These are phyloP conservation scores for Tuber aestivum DNA, from an alignment of 495 filamentous ascomycete genomes.

Conservation along the genomic window DNA sequence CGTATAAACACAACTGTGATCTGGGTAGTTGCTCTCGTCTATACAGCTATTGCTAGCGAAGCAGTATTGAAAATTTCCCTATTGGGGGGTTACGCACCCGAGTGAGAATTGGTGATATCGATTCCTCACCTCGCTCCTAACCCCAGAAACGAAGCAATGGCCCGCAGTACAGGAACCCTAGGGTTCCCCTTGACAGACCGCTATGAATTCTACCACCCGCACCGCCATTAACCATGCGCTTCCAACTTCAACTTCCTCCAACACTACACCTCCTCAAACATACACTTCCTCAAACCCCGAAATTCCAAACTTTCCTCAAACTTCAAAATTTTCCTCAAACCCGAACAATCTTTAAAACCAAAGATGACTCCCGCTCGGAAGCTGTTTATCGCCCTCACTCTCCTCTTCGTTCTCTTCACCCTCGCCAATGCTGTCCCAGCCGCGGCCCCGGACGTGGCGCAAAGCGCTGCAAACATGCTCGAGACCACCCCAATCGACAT, in stretches of 20 bases:
- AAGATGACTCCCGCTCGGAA: background rate
- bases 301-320: background rate
- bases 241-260: background rate
- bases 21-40: background rate
- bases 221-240: background rate
- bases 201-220: background rate
- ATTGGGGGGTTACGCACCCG: background rate
- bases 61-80: background rate
- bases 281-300: background rate
- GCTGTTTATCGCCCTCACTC: background rate
- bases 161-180: background rate
- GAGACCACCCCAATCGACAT: background rate
- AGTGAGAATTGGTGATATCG: background rate
- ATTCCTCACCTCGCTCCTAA: background rate
- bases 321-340: background rate
- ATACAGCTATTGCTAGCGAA: background rate
- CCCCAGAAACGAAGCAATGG: background rate
- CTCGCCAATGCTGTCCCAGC: background rate
- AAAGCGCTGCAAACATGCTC: background rate
- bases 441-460: background rate
- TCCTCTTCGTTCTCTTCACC: background rate
- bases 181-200: no score
- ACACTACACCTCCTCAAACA: background rate
- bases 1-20: background rate
- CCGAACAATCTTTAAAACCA: background rate